Base-by-base conservation (phyloP, 345 rosid species). In the Eucalyptus victrix region DNA sequence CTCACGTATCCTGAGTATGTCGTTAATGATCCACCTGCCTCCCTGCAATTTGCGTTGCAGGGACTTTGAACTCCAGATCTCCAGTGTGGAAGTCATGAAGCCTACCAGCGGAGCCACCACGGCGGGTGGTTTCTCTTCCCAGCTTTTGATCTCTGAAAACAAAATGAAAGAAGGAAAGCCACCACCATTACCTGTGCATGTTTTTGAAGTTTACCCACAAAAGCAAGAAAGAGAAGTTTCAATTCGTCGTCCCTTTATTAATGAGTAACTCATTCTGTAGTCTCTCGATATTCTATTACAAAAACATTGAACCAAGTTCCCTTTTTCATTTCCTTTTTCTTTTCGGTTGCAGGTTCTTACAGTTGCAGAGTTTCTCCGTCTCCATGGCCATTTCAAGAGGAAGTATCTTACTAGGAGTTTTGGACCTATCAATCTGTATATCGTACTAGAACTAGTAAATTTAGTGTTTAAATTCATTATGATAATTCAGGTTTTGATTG, bases 1-100 rank as follows among this genome's bases (percentile, higher is more conserved):
- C 0, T 1, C 13, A 47, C 13, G 1, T 47, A 11, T 13, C 49
- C 13, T 47, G 13, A 0, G 13, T 47, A 47, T 47, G 14, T 47
- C 14, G 49, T 5, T 1, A 47, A 47, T 47, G 49, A 47, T 9
- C 0, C 49, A 5, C 14, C 12, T 47, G 49, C 5, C 49, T 47
- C 49, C 4, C 12, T 45, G 6, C 12, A 45, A 45, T 1, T 45
- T 45, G 1, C 12, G 12, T 45, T 45, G 49, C 12, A 9, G 4
- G 49, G 49, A 1, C 0, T 45, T 45, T 1, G 49, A 45, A 45
- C 0, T 45, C 12, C 12, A 45, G 12, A 45, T 12, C 49, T 45
- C 12, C 49, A 45, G 0, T 0, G 1, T 45, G 1, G 0, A 45
- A 45, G 49, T 45, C 49, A 45, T 45, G 49, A 45, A 45, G 49